Evolutionary conservation across 306 rosid species (phyloP).

Genomic region (Hylodesmum podocarpum): DNA sequence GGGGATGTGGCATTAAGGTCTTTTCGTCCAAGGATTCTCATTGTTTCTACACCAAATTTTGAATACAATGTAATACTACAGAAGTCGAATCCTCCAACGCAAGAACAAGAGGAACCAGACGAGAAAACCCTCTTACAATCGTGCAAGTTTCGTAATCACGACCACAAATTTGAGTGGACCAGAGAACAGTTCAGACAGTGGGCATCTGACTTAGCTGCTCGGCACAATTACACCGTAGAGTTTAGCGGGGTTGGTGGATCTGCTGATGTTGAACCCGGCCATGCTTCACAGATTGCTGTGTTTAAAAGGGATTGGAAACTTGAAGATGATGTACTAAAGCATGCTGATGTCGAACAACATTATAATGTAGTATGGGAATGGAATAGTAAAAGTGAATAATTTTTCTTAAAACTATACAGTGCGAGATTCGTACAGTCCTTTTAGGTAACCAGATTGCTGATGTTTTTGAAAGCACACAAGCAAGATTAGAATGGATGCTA

Average conservation of each 20-base stretch:
- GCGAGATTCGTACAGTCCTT: constrained; percentile 12
- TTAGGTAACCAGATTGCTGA: constrained; percentile 12
- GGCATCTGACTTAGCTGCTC: constrained; percentile 72
- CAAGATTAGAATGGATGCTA: constrained; percentile 1
- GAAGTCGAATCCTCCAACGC: constrained; percentile 48
- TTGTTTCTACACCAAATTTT: constrained; percentile 92
- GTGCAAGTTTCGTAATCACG: constrained; percentile 88
- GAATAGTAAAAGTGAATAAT: constrained; percentile 38
- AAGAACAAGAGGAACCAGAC: constrained; percentile 67
- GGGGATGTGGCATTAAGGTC: constrained; percentile 72
- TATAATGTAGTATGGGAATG: constrained; percentile 70
- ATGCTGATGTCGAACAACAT: constrained; percentile 30
- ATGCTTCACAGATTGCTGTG: constrained; percentile 97
- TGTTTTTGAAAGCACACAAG: constrained; percentile 18
- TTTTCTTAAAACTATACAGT: not conserved
- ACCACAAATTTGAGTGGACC: constrained; percentile 98
- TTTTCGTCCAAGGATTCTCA: constrained; percentile 77
- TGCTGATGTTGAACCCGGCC: constrained; percentile 82
- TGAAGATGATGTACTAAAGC: constrained; percentile 26
- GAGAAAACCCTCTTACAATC: constrained; percentile 60
- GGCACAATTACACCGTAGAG: constrained; percentile 73
- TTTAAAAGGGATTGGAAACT: constrained; percentile 50
- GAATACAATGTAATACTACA: constrained; percentile 91
- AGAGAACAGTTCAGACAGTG: constrained; percentile 77
- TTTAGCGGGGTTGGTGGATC: constrained; percentile 93